Evolutionary conservation across 2,329 filamentous ascomycete species (phyloP).

Genomic region (Sporothrix globosa): DNA sequence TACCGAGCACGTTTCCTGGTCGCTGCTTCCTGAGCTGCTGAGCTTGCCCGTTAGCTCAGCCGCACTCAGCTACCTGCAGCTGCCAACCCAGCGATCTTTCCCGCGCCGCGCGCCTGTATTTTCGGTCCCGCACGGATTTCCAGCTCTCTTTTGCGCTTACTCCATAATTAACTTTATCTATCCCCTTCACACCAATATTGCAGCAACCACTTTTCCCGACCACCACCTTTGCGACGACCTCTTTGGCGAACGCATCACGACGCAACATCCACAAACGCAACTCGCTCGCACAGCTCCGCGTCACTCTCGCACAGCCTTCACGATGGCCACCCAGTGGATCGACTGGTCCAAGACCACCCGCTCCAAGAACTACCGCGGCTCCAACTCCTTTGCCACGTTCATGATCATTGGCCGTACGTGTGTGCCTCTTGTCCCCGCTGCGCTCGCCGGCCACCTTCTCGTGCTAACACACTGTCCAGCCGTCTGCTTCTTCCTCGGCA

Average conservation of each 20-base stretch:
- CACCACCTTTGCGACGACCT: neutral
- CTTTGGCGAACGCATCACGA: neutral
- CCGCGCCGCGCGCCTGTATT: neutral
- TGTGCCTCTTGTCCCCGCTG: constrained; percentile 23
- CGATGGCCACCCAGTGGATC: constrained; percentile 45
- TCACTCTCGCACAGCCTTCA: neutral
- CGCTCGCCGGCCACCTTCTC: neutral
- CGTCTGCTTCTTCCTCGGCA: constrained; percentile 73
- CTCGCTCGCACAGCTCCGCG: neutral
- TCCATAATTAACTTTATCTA: neutral
- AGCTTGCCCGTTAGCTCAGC: constrained; percentile 13
- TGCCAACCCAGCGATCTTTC: neutral
- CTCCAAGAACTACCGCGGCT: constrained; percentile 61
- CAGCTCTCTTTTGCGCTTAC: neutral
- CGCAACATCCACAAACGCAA: neutral
- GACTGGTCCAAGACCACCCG: constrained; percentile 61
- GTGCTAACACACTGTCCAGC: neutral
- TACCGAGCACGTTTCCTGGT: neutral
- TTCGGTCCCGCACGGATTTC: neutral
- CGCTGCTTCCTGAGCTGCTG: neutral
- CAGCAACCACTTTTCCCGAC: neutral
- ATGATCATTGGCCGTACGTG: constrained; percentile 91
- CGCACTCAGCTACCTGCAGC: neutral
- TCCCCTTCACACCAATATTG: neutral
- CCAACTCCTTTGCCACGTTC: constrained; percentile 87